These are phyloP conservation scores for Chalciporus chontae DNA, from an alignment of 768 basidiomycete genomes.

Conservation along the genomic window DNA sequence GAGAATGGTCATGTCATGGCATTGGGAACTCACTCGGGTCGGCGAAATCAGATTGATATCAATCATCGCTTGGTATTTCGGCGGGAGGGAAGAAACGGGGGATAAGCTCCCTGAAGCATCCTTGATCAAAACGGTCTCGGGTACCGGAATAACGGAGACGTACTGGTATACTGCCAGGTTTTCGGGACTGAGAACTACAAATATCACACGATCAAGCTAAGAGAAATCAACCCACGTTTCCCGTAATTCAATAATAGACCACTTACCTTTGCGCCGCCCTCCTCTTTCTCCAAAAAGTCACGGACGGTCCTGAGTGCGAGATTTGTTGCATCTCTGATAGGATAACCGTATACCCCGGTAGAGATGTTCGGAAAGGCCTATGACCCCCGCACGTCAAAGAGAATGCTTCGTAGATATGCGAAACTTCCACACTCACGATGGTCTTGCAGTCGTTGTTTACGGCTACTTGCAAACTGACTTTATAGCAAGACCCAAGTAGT, in stretches of 20 bases:
- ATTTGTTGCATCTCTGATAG: slow-evolving; percentile 66
- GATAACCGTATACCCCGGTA: slow-evolving; percentile 78
- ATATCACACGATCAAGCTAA: slow-evolving; percentile 69
- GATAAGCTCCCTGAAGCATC: slow-evolving; percentile 40
- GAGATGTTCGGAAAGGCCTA: slow-evolving; percentile 83
- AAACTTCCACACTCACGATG: slow-evolving; percentile 42
- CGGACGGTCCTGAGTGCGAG: slow-evolving; percentile 62
- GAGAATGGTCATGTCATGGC: no score
- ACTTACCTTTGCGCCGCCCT: slow-evolving; percentile 40
- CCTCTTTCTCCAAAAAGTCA: slow-evolving; percentile 51
- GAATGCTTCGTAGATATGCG: background rate
- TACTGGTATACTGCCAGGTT: slow-evolving; percentile 68
- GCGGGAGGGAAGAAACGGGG: slow-evolving; percentile 60
- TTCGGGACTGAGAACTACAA: slow-evolving; percentile 65
- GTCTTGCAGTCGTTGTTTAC: slow-evolving; percentile 56
- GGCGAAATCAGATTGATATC: background rate
- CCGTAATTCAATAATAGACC: background rate
- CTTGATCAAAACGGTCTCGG: background rate
- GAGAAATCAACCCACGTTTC: background rate
- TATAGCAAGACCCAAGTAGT: slow-evolving; percentile 68
- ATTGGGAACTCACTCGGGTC: background rate
- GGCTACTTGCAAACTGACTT: slow-evolving; percentile 58
- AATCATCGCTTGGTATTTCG: background rate
- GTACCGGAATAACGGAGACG: slow-evolving; percentile 22
- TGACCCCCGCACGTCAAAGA: background rate